phyloP scores from a whole-genome alignment of 768 basidiomycete genomes.

The Psilocybe cyanescens region DNA sequence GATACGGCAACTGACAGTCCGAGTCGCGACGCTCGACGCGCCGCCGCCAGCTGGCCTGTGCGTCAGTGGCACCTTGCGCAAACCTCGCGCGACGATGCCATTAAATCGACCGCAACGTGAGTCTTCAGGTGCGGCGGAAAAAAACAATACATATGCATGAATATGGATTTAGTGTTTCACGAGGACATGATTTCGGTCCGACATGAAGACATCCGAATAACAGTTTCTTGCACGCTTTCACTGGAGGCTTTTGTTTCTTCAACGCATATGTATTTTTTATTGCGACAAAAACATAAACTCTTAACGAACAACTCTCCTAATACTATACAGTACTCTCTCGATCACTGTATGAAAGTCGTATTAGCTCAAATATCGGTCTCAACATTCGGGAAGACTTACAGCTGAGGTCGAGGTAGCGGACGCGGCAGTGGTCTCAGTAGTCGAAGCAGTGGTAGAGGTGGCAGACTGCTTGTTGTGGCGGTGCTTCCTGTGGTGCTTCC shows the following conservation, averaged over 20 bases:
- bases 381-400: not conserved
- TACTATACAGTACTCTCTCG: not conserved
- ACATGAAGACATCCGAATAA: too few species aligned
- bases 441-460: not conserved
- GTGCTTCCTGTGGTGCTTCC: constrained; percentile 8
- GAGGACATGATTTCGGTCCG: too few species aligned
- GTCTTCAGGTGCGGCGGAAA: too few species aligned
- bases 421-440: not conserved
- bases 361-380: not conserved
- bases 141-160: too few species aligned
- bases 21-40: too few species aligned
- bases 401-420: constrained; percentile 1
- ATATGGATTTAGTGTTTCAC: too few species aligned
- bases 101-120: too few species aligned
- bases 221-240: too few species aligned
- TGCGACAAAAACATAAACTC: not conserved
- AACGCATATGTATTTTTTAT: not conserved
- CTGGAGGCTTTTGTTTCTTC: not conserved
- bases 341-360: not conserved
- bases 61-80: too few species aligned
- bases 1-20: too few species aligned
- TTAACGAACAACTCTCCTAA: not conserved
- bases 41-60: too few species aligned
- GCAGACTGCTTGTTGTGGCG: constrained; percentile 4
- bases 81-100: too few species aligned